Base-by-base conservation (phyloP, 768 basidiomycete species). In the Tylopilus sp. region DNA sequence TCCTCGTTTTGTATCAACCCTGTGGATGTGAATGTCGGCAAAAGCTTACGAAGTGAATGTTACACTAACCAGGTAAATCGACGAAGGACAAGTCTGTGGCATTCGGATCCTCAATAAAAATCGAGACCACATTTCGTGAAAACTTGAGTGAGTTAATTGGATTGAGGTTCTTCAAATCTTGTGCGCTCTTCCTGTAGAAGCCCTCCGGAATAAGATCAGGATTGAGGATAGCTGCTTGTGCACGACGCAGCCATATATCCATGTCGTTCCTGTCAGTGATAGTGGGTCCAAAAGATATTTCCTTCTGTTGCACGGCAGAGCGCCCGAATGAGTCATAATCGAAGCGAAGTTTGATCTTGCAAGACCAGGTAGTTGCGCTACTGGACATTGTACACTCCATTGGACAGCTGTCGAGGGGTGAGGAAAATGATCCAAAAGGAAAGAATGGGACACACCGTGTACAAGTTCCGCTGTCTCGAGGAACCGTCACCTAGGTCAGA, bases 381-480 rank as follows among this genome's bases (percentile, higher is more conserved):
- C 72, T 74, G 1, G 75, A 75, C 74, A 82, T 75, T 0, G 73
- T 73, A 50, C 78, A 79, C 52, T 81, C 76, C 76, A 78, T 79
- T 0, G 79, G 80, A 47, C 81, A 82, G 45, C 81, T 81, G 41
- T 17, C 11, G 3, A 19, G 45, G 43, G 10, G 10, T 66, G 42
- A 50, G 38, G 24, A 22, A 6, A 6, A 26, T 25, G n/a, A 47
- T 8, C 14, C 12, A 30, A 34, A 22, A n/a, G 1, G 10, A 37
- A 38, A 24, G 1, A 9, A 17, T 24, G 29, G 16, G n/a, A 47
- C 55, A 28, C 3, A 79, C 83, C 80, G 71, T 0, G 81, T 84
- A 48, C 83, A 84, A 1, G 81, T 84, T 21, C 82, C 82, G 37
- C 79, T 79, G 36, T 84, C 84, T 29, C 84, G 71, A 12, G 84